Conservation (phyloP, 169 alveolate genomes). For the Cyclospora cayetanensis region DNA sequence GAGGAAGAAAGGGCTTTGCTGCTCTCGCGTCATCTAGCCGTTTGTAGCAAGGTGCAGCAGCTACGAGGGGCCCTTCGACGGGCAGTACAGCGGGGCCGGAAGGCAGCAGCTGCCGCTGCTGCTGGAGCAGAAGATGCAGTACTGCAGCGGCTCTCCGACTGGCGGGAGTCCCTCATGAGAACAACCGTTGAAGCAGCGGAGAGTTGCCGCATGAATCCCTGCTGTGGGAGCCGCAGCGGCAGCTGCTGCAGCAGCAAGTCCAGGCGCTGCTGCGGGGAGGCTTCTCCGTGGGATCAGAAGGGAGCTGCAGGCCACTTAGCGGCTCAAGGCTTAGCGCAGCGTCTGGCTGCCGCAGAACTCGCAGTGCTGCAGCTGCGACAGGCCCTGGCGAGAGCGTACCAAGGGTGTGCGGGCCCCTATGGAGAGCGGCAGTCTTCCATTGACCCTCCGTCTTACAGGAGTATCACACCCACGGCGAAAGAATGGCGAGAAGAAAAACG, state of each 20-base stretch:
- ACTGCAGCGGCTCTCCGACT: not conserved
- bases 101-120: conserved; percentile 40
- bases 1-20: not conserved
- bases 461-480: no score
- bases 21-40: not conserved
- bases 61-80: not conserved
- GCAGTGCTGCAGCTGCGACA: not conserved
- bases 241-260: conserved; percentile 29
- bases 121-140: conserved; percentile 46
- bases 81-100: not conserved
- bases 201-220: not conserved
- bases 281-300: not conserved
- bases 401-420: no score
- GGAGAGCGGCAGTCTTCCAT: no score
- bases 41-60: not conserved
- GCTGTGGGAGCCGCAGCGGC: conserved; percentile 18
- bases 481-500: no score
- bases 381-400: no score
- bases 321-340: conserved; percentile 11
- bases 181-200: conserved; percentile 36
- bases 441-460: no score
- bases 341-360: conserved; percentile 31
- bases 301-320: not conserved
- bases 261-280: not conserved
- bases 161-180: not conserved